Evolutionary conservation across 129 eudicot species (phyloP).

Genomic region (Flaveria brownii): DNA sequence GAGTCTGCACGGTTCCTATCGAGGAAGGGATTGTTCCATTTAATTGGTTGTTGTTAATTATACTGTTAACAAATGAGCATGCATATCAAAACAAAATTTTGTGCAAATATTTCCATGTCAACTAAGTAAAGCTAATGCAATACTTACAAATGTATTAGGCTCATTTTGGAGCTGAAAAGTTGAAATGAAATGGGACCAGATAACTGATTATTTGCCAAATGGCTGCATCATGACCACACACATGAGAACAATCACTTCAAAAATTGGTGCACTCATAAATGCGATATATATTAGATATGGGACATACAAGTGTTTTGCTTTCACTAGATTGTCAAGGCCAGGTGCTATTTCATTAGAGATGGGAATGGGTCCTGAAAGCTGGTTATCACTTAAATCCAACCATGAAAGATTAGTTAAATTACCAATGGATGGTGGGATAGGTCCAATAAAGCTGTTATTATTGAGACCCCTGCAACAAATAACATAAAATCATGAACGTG

Average conservation of each 20-base stretch:
- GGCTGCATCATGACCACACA: slow-evolving; percentile 48
- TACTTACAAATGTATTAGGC: slow-evolving; percentile 76
- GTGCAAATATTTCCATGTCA: background rate
- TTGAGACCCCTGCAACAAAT: slow-evolving; percentile 61
- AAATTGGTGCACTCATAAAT: background rate
- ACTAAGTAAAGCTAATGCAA: background rate
- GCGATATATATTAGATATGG: background rate
- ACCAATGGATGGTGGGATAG: slow-evolving; percentile 77
- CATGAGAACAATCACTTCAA: background rate
- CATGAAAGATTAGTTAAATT: slow-evolving; percentile 59
- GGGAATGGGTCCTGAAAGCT: slow-evolving; percentile 73
- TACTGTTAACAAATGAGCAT: slow-evolving; percentile 38
- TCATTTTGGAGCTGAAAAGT: slow-evolving; percentile 72
- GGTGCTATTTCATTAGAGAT: slow-evolving; percentile 45
- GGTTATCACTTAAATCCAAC: slow-evolving; percentile 78
- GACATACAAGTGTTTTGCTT: slow-evolving; percentile 80
- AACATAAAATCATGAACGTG: background rate
- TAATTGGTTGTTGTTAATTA: slow-evolving; percentile 69
- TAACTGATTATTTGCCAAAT: slow-evolving; percentile 66
- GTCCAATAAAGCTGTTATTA: slow-evolving; percentile 65
- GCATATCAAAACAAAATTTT: background rate
- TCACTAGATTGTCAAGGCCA: slow-evolving; percentile 70
- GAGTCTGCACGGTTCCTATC: slow-evolving; percentile 51
- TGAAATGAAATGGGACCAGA: slow-evolving; percentile 57
- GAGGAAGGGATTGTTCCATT: slow-evolving; percentile 63